Evolutionary conservation across 768 basidiomycete genomes (phyloP).

Genomic region (Tylopilus sp.): DNA sequence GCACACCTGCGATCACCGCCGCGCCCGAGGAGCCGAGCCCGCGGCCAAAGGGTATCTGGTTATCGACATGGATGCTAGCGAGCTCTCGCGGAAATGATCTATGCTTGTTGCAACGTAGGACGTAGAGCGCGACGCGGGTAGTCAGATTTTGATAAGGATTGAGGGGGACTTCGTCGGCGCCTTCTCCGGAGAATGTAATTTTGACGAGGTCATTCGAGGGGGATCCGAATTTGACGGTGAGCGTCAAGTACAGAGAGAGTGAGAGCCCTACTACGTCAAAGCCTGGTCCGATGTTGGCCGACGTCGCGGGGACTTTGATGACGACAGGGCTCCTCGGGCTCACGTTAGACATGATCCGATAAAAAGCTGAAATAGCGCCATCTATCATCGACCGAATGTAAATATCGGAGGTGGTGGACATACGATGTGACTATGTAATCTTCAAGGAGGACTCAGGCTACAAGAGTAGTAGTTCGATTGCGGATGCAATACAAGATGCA

Average conservation of each 20-base stretch:
- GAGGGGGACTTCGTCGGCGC: slow-evolving; percentile 86
- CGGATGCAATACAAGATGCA: not conserved
- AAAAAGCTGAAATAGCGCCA: slow-evolving; percentile 6
- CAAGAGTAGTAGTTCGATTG: not conserved
- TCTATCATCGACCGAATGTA: no score
- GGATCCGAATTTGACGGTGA: slow-evolving; percentile 53
- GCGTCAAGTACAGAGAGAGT: slow-evolving; percentile 77
- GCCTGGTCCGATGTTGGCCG: slow-evolving; percentile 97
- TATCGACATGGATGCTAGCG: slow-evolving; percentile 66
- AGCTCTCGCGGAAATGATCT: slow-evolving; percentile 73
- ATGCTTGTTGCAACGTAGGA: slow-evolving; percentile 85
- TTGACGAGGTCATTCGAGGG: slow-evolving; percentile 48
- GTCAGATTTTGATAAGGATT: slow-evolving; percentile 96
- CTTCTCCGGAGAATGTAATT: slow-evolving; percentile 84
- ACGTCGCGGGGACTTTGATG: slow-evolving; percentile 93
- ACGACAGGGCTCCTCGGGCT: slow-evolving; percentile 40
- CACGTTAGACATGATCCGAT: slow-evolving; percentile 22
- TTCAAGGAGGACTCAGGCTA: not conserved
- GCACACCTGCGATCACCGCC: slow-evolving; percentile 96
- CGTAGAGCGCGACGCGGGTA: slow-evolving; percentile 96
- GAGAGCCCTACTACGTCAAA: slow-evolving; percentile 99
- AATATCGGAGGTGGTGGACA: not conserved
- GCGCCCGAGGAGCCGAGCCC: slow-evolving; percentile 97
- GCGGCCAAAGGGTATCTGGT: slow-evolving; percentile 97
- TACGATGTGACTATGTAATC: slow-evolving; percentile 1